Evolutionary conservation across 1,284 basidiomycete genomes (phyloP), one percentile per base, ranked within the genome.

Genomic region (Marasmius tenuissimus): DNA sequence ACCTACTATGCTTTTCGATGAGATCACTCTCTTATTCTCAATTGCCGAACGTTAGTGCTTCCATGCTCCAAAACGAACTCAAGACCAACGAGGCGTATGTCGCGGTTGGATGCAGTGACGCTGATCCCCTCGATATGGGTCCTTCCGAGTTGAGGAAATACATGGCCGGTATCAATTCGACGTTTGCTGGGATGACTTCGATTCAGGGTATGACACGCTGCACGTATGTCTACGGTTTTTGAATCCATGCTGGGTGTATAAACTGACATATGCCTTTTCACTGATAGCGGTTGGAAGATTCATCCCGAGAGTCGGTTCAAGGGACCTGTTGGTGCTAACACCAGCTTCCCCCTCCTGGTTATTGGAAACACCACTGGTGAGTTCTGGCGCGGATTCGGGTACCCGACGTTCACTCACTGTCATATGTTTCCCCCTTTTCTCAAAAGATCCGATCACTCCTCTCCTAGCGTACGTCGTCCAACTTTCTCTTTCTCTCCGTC

Each of bases 361-460:
- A 56, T 69, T 11, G 67, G 67, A 37, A 69, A 67, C 53, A 68
- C 68, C n/a, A 61, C 62, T 12, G 67, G 67, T 67, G 8, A 20
- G 60, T 51, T 33, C 7, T 27, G 33, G 11, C 40, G 9, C n/a
- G 22, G 27, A 27, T 27, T 27, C 27, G 2, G 27, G 27, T n/a
- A n/a, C n/a, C 40, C 6, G 37, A 50, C 9, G 47, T 49, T 20
- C 9, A 40, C 22, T 20, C 34, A 20, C 9, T 20, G 7, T 20
- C n/a, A 1, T 14, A 1, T 40, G 37, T 10, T 18, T 33, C 37
- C 6, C 10, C 16, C 12, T 9, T 57, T 38, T 12, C 48, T 27
- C 7, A 50, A n/a, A 40, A 80, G 79, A 81, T 67, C 79, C 80
- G 4, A 76, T 78, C 0, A 78, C 79, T 48, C 75, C 75, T 20